A percentile compares a stretch with the other conserved stretches of the same genome.
phyloP scores from a whole-genome alignment of 257 asterid genomes.

The Solanum phureja region DNA sequence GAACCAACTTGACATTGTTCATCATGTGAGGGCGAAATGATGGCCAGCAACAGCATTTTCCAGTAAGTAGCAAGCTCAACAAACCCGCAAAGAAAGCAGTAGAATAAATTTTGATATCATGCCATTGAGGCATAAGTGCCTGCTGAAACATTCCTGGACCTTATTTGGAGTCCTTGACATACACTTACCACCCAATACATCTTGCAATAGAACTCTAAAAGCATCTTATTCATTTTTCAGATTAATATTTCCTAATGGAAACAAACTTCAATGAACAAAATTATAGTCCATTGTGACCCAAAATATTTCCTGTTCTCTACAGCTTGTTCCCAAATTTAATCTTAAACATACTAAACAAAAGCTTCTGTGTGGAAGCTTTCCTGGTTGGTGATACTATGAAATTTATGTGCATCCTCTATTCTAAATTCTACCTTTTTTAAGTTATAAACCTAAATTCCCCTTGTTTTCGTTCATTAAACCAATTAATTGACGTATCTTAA shows the following conservation, averaged over 20 bases:
- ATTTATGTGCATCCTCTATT: not conserved
- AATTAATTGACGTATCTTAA: not conserved
- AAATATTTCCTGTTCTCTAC: not conserved
- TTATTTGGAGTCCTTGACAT: not conserved
- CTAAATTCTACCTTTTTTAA: not conserved
- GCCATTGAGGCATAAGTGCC: not conserved
- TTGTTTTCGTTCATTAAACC: not conserved
- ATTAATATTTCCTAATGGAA: not conserved
- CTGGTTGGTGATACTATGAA: not conserved
- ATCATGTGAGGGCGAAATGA: not conserved
- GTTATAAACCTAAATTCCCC: not conserved
- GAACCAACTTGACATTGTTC: not conserved
- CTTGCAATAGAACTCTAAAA: not conserved
- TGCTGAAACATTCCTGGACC: not conserved
- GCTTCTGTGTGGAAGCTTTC: not conserved
- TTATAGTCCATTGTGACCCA: not conserved
- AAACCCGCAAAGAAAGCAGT: not conserved
- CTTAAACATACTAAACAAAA: not conserved
- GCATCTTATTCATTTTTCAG: not conserved
- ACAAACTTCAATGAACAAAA: not conserved
- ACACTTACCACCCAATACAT: not conserved
- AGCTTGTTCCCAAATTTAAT: not conserved
- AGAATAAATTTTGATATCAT: not conserved
- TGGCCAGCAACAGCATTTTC: not conserved
- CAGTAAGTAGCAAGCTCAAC: not conserved